A percentile compares a stretch with the other conserved stretches of the same genome.
Evolutionary conservation across 2,329 filamentous ascomycete genomes (phyloP).

Genomic region (Xylaria multiplex): DNA sequence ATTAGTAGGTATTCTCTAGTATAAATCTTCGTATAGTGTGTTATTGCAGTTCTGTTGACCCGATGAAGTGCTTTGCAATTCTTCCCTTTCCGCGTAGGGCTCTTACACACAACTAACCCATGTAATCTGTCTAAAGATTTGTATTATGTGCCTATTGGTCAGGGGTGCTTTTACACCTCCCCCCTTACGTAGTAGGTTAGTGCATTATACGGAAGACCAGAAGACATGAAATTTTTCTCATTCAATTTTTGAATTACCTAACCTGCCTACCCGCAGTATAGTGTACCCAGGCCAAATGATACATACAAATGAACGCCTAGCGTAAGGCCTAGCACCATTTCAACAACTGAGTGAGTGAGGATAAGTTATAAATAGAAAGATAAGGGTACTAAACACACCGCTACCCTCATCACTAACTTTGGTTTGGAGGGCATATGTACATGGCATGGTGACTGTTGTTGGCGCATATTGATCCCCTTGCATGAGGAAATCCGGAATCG

Average conservation of each 20-base stretch:
- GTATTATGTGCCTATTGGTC: slow-evolving; percentile 6
- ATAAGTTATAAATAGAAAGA: slow-evolving; percentile 32
- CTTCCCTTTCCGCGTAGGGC: not conserved
- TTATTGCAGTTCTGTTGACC: not conserved
- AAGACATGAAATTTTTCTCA: slow-evolving; percentile 1
- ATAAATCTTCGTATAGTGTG: too few species aligned
- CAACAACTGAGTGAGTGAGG: not conserved
- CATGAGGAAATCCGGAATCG: slow-evolving; percentile 20
- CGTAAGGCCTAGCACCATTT: not conserved
- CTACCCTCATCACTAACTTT: slow-evolving; percentile 1
- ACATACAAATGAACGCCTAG: not conserved
- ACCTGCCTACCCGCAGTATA: not conserved
- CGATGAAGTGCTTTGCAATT: not conserved
- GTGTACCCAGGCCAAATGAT: not conserved
- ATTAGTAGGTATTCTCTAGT: not conserved
- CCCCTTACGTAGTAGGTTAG: not conserved
- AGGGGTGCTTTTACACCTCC: not conserved
- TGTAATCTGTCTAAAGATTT: slow-evolving; percentile 18
- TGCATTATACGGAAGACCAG: not conserved
- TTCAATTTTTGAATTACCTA: slow-evolving; percentile 1
- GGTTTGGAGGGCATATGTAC: slow-evolving; percentile 2
- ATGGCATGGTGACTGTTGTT: not conserved
- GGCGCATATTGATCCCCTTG: slow-evolving; percentile 10
- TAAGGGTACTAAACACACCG: slow-evolving; percentile 25
- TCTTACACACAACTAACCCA: not conserved